Conservation (phyloP, 371 early-diverging fungal genomes). For the Mortierella sp. region DNA sequence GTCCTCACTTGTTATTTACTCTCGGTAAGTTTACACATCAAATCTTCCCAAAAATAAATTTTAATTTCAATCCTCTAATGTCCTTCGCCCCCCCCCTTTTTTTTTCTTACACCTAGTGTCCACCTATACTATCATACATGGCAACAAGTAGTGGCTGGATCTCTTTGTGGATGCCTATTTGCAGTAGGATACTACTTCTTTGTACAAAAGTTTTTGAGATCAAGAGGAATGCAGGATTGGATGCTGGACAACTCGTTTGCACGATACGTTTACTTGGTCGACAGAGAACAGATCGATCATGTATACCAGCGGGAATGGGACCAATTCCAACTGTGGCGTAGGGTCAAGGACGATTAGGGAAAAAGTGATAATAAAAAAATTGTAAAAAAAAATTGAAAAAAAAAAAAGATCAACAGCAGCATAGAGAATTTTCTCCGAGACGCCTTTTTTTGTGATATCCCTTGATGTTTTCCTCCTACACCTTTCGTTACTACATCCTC, state of each 20-base stretch:
- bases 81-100: too few relatives aligned
- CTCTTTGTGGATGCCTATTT: constrained; percentile 67
- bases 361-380: too few relatives aligned
- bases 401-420: neutral
- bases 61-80: too few relatives aligned
- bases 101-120: constrained; percentile 62
- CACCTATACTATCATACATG: constrained; percentile 87
- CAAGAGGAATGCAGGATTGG: constrained; percentile 56
- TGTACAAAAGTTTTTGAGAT: constrained; percentile 58
- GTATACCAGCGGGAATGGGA: constrained; percentile 72
- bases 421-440: too few relatives aligned
- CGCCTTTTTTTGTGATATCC: too few relatives aligned
- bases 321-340: constrained; percentile 60
- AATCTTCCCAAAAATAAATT: too few relatives aligned
- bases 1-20: constrained; percentile 50
- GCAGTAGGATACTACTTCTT: constrained; percentile 75
- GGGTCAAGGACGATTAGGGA: constrained; percentile 21
- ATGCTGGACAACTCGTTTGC: constrained; percentile 59
- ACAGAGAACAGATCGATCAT: constrained; percentile 70
- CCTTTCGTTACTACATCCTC: too few relatives aligned
- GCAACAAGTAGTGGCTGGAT: constrained; percentile 82
- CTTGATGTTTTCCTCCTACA: too few relatives aligned
- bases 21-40: constrained; percentile 47
- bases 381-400: neutral
- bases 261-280: constrained; percentile 67